Percentiles rank a stretch among this genome's conserved stretches.
Conservation (phyloP, 192 early-diverging fungal species). For the Coemansia sp. region DNA sequence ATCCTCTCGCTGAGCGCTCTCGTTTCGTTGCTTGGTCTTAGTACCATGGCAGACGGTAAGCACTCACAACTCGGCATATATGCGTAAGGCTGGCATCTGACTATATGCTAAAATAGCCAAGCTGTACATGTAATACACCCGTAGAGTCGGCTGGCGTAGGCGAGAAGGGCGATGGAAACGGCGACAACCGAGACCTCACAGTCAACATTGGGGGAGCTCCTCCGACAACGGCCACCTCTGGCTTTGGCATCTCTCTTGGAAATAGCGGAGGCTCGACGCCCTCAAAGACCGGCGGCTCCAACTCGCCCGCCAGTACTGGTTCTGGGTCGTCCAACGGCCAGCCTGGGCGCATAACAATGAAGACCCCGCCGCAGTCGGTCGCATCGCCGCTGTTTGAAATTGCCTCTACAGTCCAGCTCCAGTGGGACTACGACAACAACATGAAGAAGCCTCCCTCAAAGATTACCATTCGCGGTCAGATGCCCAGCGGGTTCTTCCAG, state of each 20-base stretch:
- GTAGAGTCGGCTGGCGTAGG: background rate
- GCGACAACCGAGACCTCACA: conserved; percentile 28
- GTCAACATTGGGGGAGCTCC: conserved; percentile 20
- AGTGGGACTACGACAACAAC: conserved; percentile 55
- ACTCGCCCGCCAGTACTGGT: conserved; percentile 29
- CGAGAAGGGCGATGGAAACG: conserved; percentile 5
- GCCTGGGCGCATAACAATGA: conserved; percentile 55
- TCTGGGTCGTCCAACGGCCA: conserved; percentile 54
- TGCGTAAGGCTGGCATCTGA: background rate
- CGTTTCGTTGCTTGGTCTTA: background rate
- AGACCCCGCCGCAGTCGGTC: conserved; percentile 49
- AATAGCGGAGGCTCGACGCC: conserved; percentile 19
- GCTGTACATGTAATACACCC: background rate
- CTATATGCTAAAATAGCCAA: background rate
- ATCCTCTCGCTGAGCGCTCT: background rate
- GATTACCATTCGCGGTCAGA: conserved; percentile 52
- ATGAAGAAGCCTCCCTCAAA: conserved; percentile 50
- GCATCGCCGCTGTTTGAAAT: conserved; percentile 54
- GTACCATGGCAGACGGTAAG: conserved; percentile 14
- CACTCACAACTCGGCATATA: background rate
- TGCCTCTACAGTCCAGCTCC: conserved; percentile 45
- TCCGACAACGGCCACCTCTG: conserved; percentile 6
- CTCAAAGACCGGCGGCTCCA: conserved; percentile 41
- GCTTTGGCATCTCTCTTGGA: conserved; percentile 38
- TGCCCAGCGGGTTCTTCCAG: conserved; percentile 45